A percentile compares a stretch with the other conserved stretches of the same genome.
These are phyloP conservation scores for Tuber borchii DNA, from an alignment of 495 filamentous ascomycete species.

Conservation along the genomic window DNA sequence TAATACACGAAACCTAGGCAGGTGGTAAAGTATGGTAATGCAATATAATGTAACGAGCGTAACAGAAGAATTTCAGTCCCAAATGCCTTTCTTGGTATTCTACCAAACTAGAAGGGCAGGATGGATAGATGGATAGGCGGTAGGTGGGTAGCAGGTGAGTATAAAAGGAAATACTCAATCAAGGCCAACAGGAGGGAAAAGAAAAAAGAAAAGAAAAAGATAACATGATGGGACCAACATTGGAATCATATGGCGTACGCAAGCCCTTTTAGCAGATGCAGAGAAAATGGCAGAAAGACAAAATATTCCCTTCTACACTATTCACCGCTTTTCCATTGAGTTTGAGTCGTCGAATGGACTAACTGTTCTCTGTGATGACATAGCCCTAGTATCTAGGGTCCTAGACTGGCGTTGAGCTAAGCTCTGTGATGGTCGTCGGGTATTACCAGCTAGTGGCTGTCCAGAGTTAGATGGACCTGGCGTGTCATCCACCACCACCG, in stretches of 20 bases:
- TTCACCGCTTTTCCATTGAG: conserved; percentile 26
- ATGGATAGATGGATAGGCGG: neutral
- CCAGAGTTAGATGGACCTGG: conserved; percentile 24
- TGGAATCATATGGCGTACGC: neutral
- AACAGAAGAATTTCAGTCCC: neutral
- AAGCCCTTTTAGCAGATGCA: neutral
- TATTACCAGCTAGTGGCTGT: conserved; percentile 12
- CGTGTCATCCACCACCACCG: conserved; percentile 23
- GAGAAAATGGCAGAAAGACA: neutral
- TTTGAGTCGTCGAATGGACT: conserved; percentile 42
- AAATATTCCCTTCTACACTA: neutral
- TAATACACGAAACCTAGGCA: neutral
- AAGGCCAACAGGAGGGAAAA: neutral
- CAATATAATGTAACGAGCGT: neutral
- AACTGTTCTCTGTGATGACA: conserved; percentile 27
- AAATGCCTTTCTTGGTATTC: neutral
- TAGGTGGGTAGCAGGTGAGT: neutral
- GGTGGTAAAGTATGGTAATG: neutral
- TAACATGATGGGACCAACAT: neutral
- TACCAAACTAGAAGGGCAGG: neutral
- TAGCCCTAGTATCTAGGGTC: conserved; percentile 14
- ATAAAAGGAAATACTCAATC: neutral
- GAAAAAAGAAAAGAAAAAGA: no score
- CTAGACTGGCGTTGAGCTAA: neutral
- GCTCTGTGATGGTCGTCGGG: conserved; percentile 13